Percentiles rank a stretch among this genome's conserved stretches.
Conservation (phyloP, 352 stramenopile genomes). For the Phytophthora crassamura region DNA sequence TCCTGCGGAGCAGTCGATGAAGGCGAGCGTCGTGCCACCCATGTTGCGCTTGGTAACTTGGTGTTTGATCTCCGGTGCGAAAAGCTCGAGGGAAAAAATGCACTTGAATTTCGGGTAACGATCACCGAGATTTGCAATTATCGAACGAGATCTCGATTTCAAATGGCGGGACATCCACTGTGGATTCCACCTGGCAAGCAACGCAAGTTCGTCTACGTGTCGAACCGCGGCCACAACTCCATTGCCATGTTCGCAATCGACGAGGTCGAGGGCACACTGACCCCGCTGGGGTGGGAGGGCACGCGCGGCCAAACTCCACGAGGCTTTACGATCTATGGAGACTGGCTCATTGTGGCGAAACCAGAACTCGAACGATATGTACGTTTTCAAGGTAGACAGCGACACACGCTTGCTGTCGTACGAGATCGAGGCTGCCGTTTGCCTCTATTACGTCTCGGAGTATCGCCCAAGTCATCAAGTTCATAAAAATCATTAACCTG, state of each 20-base stretch:
- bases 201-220: conserved; percentile 58
- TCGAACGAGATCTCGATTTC: conserved; percentile 55
- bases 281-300: conserved; percentile 36
- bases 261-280: conserved; percentile 31
- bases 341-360: conserved; percentile 62
- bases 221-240: conserved; percentile 63
- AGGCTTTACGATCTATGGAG: conserved; percentile 45
- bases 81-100: no score
- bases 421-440: conserved; percentile 36
- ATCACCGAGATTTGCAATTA: conserved; percentile 4
- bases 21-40: conserved; percentile 42
- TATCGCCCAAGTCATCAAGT: not conserved
- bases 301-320: conserved; percentile 49
- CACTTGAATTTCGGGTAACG: no score
- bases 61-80: no score
- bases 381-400: conserved; percentile 51
- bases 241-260: conserved; percentile 54
- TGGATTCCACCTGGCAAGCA: conserved; percentile 47
- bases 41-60: conserved; percentile 5
- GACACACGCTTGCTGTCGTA: conserved; percentile 38
- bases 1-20: conserved; percentile 91
- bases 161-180: no score
- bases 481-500: no score
- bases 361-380: conserved; percentile 51
- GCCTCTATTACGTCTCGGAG: conserved; percentile 32